phyloP scores from a whole-genome alignment of 495 filamentous ascomycete species.

The Mycothermus thermophilus region DNA sequence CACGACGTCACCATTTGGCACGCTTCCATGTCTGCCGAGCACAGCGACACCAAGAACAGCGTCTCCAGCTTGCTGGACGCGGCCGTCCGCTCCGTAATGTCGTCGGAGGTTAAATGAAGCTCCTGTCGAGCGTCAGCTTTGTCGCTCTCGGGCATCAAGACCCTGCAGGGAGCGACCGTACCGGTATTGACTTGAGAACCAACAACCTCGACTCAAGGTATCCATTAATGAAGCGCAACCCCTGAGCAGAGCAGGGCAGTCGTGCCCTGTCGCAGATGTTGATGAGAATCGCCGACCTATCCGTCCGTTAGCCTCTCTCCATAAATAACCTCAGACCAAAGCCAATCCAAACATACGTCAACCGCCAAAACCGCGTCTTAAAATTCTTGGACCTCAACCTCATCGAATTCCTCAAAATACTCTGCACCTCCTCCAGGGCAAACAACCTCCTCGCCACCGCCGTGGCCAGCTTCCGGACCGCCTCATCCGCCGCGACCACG shows the following conservation, averaged over 20 bases:
- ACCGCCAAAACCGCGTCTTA: constrained; percentile 36
- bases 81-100: constrained; percentile 34
- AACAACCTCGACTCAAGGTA: constrained; percentile 37
- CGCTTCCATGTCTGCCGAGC: constrained; percentile 46
- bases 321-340: not conserved
- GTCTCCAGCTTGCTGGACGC: constrained; percentile 42
- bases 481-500: constrained; percentile 37
- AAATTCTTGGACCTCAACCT: constrained; percentile 27
- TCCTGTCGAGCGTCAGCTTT: constrained; percentile 22
- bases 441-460: constrained; percentile 35
- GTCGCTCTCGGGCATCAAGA: too few relatives aligned
- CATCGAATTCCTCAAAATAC: constrained; percentile 25
- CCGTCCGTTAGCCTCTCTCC: constrained; percentile 8
- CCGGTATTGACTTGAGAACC: constrained; percentile 33
- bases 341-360: constrained; percentile 37
- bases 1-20: constrained; percentile 48
- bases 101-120: constrained; percentile 31
- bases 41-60: constrained; percentile 45
- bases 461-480: constrained; percentile 30
- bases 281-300: constrained; percentile 35
- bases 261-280: constrained; percentile 36
- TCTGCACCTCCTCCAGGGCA: constrained; percentile 23
- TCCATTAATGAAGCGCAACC: constrained; percentile 35
- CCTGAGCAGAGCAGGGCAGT: constrained; percentile 24
- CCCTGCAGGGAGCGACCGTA: too few relatives aligned